phyloP scores from a whole-genome alignment of 805 yeast genomes.

The Cyberlindnera mississippiensis region DNA sequence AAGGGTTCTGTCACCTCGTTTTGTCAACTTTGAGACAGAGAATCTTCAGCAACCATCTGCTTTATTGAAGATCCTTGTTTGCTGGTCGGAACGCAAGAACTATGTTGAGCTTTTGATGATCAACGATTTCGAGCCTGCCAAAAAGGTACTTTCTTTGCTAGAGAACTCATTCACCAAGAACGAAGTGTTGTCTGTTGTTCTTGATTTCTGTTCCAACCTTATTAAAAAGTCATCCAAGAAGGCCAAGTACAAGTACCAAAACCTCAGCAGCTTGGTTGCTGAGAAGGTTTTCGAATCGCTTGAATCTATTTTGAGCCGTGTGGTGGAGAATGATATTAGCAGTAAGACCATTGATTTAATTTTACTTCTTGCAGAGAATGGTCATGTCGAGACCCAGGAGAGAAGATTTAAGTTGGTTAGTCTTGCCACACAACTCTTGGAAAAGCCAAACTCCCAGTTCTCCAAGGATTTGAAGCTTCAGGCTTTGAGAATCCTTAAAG shows the following conservation, averaged over 20 bases:
- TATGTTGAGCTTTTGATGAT: slow-evolving; percentile 49
- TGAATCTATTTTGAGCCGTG: slow-evolving; percentile 42
- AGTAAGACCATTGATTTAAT: slow-evolving; percentile 50
- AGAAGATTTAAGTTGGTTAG: slow-evolving; percentile 50
- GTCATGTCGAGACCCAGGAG: slow-evolving; percentile 50
- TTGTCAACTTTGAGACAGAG: slow-evolving; percentile 64
- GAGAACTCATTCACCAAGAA: slow-evolving; percentile 59
- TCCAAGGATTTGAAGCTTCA: slow-evolving; percentile 50
- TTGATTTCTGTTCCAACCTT: slow-evolving; percentile 50
- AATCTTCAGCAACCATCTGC: slow-evolving; percentile 84
- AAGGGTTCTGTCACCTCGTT: slow-evolving; percentile 57
- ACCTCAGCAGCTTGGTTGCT: slow-evolving; percentile 55
- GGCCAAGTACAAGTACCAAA: slow-evolving; percentile 46
- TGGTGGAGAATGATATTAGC: slow-evolving; percentile 41
- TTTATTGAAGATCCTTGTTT: slow-evolving; percentile 57
- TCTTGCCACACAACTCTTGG: slow-evolving; percentile 57
- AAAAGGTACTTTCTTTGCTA: slow-evolving; percentile 53
- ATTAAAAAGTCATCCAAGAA: slow-evolving; percentile 37
- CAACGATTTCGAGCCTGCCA: slow-evolving; percentile 52
- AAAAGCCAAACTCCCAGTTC: slow-evolving; percentile 51
- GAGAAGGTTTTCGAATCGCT: slow-evolving; percentile 48
- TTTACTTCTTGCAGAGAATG: slow-evolving; percentile 49
- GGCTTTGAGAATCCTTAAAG: slow-evolving; percentile 52
- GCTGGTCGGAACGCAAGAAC: slow-evolving; percentile 48
- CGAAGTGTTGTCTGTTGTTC: slow-evolving; percentile 50